Base-by-base conservation (phyloP, 208 protist species). In the Porcisia deanei region DNA sequence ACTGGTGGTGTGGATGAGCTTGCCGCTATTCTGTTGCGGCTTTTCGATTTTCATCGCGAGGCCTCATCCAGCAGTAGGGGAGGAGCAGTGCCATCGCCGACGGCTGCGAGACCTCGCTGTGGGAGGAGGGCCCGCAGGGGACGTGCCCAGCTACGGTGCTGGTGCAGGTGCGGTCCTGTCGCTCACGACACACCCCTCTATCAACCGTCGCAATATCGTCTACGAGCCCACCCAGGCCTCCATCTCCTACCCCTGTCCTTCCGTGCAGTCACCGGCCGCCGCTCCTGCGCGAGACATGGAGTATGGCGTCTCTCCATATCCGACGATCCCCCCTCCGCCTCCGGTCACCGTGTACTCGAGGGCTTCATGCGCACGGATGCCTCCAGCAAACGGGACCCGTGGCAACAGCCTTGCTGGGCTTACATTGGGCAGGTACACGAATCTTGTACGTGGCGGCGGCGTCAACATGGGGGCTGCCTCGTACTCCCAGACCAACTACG, bases 1-100 rank as follows among this genome's bases (percentile, higher is more conserved):
- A n/a, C 84, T 87, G 25, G 60, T 81, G 16, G 64, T 88, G 52
- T 95, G 88, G 84, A 76, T 95, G 66, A 25, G 84, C 2, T 68
- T 90, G 10, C 85, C 93, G 22, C 18, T 93, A 45, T 18, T 91
- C 10, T 83, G 76, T 74, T 73, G 69, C 34, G 57, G 83, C 25
- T 47, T 85, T 1, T 6, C 71, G 30, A 60, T 80, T 55, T 81
- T 75, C 67, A 64, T 84, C 54, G 8, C 45, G 14, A 49, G 43
- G 1, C 77, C 65, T 2, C 77, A 63, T 1, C 16, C 47, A 0
- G 41, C 41, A n/a, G 1, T 18, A 14, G n/a, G 41, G 53, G 53
- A 60, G 68, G 49, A 34, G 25, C 52, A 60, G 52, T 20, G 30
- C 34, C 68, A 59, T 3, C 34, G 20, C 14, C 45, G 47, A 58